Evolutionary conservation across 495 filamentous ascomycete species (phyloP).

Genomic region (Tuber brumale): DNA sequence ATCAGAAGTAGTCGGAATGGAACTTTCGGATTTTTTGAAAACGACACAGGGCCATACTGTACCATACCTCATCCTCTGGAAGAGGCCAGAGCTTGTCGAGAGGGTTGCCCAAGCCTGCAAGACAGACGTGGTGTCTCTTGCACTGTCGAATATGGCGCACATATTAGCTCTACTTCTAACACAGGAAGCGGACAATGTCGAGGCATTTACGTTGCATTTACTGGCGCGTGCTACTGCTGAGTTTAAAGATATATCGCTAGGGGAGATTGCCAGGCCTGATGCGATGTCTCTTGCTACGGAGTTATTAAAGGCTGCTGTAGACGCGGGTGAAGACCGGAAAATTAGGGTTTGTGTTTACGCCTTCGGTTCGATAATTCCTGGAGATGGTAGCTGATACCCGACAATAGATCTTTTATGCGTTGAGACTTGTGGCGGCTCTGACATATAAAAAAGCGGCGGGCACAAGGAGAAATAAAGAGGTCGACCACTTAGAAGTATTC

Average conservation of each 20-base stretch:
- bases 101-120: conserved; percentile 69
- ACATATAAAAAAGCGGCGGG: conserved; percentile 50
- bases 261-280: conserved; percentile 65
- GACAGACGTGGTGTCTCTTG: conserved; percentile 42
- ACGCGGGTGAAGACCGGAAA: conserved; percentile 58
- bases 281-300: conserved; percentile 69
- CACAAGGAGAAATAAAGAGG: conserved; percentile 50
- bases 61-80: conserved; percentile 73
- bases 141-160: conserved; percentile 59
- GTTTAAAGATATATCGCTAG: conserved; percentile 59
- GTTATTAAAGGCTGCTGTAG: conserved; percentile 73
- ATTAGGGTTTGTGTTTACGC: conserved; percentile 47
- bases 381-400: conserved; percentile 13
- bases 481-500: conserved; percentile 61
- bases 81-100: conserved; percentile 69
- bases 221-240: conserved; percentile 59
- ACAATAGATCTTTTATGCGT: conserved; percentile 53
- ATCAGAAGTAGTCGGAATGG: conserved; percentile 69
- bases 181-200: conserved; percentile 61
- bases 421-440: conserved; percentile 61
- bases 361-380: not conserved
- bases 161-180: conserved; percentile 73
- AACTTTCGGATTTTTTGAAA: conserved; percentile 64
- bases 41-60: conserved; percentile 73
- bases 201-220: conserved; percentile 60